These are phyloP conservation scores for Lipomyces orientalis DNA, from an alignment of 805 yeast genomes.

Conservation along the genomic window DNA sequence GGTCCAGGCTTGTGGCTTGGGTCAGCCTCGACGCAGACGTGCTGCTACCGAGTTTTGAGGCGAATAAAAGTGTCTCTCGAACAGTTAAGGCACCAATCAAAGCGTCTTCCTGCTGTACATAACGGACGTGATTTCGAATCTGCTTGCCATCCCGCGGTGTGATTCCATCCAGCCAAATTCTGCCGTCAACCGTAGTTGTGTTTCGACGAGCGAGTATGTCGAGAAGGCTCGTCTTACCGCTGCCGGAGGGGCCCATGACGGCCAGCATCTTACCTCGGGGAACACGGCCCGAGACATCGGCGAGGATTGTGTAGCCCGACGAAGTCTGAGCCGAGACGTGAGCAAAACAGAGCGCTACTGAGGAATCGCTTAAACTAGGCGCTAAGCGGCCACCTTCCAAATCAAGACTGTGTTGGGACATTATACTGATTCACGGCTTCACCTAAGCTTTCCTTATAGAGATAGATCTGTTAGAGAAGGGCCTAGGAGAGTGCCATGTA, in stretches of 20 bases:
- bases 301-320: neutral
- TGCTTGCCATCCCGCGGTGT: conserved; percentile 55
- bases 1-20: conserved; percentile 49
- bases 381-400: neutral
- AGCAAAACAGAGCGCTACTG: neutral
- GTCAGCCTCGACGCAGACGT: conserved; percentile 43
- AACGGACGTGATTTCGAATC: conserved; percentile 58
- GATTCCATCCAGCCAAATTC: conserved; percentile 55
- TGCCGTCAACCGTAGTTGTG: conserved; percentile 62
- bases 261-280: conserved; percentile 41
- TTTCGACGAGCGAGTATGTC: conserved; percentile 64
- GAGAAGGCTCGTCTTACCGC: conserved; percentile 64
- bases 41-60: conserved; percentile 50
- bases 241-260: conserved; percentile 69
- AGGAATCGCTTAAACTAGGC: neutral
- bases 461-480: neutral
- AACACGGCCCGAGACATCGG: neutral
- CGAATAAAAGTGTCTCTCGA: conserved; percentile 58
- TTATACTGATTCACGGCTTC: neutral
- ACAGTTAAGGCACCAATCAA: conserved; percentile 59
- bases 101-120: conserved; percentile 66
- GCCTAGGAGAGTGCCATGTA: neutral
- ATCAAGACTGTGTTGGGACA: neutral
- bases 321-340: conserved; percentile 1
- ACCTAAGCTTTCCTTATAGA: too few relatives aligned